Evolutionary conservation across 345 rosid genomes (phyloP).

Genomic region (Nephelium lappaceum): DNA sequence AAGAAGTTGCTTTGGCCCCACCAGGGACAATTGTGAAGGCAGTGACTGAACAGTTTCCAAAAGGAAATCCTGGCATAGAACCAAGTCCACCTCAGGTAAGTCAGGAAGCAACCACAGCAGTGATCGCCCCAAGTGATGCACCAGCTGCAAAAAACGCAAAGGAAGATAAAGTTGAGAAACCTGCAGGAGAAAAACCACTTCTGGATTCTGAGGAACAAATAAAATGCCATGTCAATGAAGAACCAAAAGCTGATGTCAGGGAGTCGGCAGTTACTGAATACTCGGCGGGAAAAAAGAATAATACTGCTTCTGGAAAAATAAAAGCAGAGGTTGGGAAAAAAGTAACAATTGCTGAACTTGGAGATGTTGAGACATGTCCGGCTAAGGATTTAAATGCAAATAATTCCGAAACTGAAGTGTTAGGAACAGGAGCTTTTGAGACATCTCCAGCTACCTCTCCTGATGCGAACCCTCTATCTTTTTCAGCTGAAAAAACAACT

Average conservation of each 20-base stretch:
- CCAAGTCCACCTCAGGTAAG: slow-evolving; percentile 28
- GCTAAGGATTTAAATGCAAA: slow-evolving; percentile 21
- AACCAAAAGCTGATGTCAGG: slow-evolving; percentile 32
- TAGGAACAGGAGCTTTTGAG: slow-evolving; percentile 29
- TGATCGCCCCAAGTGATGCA: slow-evolving; percentile 29
- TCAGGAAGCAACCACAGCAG: slow-evolving; percentile 39
- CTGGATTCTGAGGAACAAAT: slow-evolving; percentile 31
- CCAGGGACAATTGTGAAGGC: slow-evolving; percentile 95
- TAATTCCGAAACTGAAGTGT: slow-evolving; percentile 28
- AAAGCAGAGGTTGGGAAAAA: slow-evolving; percentile 36
- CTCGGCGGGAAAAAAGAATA: slow-evolving; percentile 28
- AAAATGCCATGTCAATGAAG: slow-evolving; percentile 32
- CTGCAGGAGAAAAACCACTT: slow-evolving; percentile 33
- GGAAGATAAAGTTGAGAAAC: slow-evolving; percentile 39
- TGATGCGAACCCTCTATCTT: slow-evolving; percentile 31
- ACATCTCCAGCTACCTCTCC: slow-evolving; percentile 34
- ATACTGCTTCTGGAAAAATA: slow-evolving; percentile 24
- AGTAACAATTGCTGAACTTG: slow-evolving; percentile 29
- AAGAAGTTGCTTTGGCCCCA: slow-evolving; percentile 97
- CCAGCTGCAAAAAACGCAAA: slow-evolving; percentile 29
- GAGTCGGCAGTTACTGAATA: slow-evolving; percentile 30
- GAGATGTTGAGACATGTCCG: slow-evolving; percentile 19
- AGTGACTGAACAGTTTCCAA: slow-evolving; percentile 72
- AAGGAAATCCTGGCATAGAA: slow-evolving; percentile 42
- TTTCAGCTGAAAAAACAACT: slow-evolving; percentile 31